Percentiles rank a stretch among this genome's conserved stretches.
These are phyloP conservation scores for Circinella umbellata DNA, from an alignment of 371 early-diverging fungal genomes.

Conservation along the genomic window DNA sequence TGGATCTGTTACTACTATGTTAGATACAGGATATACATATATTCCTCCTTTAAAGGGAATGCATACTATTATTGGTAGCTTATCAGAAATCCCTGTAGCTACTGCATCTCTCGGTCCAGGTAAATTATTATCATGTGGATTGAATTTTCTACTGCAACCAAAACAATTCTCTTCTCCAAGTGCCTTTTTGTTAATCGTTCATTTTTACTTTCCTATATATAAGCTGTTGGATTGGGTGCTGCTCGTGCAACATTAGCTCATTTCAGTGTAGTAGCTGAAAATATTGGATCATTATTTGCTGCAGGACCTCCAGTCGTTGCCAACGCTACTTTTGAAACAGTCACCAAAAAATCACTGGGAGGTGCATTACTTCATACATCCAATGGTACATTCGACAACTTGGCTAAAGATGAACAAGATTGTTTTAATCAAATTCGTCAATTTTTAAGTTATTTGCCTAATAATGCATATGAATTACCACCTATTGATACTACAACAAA, in stretches of 20 bases:
- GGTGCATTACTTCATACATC: constrained; percentile 43
- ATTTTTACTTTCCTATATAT: not conserved
- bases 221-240: constrained; percentile 48
- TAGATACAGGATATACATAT: constrained; percentile 43
- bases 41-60: constrained; percentile 52
- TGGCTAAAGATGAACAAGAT: constrained; percentile 39
- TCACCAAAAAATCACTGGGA: constrained; percentile 43
- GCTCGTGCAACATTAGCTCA: constrained; percentile 50
- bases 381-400: constrained; percentile 50
- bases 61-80: constrained; percentile 46
- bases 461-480: constrained; percentile 31
- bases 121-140: constrained; percentile 10
- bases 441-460: constrained; percentile 47
- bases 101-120: constrained; percentile 49
- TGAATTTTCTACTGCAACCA: not conserved
- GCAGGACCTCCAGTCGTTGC: constrained; percentile 52
- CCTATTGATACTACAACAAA: constrained; percentile 15
- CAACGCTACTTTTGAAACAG: constrained; percentile 47
- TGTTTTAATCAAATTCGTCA: constrained; percentile 45
- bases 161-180: not conserved
- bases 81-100: constrained; percentile 48
- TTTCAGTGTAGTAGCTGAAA: constrained; percentile 40
- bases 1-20: constrained; percentile 38
- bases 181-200: no score
- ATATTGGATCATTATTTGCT: constrained; percentile 47